Evolutionary conservation across 2,329 filamentous ascomycete genomes (phyloP).

Genomic region (Cordyceps cateniannulata): DNA sequence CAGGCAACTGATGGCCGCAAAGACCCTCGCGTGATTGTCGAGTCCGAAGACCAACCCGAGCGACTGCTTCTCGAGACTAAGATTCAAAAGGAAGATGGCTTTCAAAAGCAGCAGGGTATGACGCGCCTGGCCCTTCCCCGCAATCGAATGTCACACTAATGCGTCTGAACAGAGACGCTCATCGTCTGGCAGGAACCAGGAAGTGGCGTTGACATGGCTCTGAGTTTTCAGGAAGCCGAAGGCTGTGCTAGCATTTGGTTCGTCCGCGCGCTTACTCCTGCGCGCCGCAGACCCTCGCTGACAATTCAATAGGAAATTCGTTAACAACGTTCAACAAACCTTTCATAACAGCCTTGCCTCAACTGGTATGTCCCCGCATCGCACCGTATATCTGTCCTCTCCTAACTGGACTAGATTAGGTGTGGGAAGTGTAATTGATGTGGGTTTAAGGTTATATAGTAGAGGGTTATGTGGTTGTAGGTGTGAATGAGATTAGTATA

Average conservation of each 20-base stretch:
- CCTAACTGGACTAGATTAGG: slow-evolving; percentile 50
- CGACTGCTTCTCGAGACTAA: slow-evolving; percentile 80
- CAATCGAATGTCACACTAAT: slow-evolving; percentile 18
- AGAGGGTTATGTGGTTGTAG: too few relatives aligned
- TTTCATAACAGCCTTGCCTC: slow-evolving; percentile 53
- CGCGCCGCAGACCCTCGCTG: slow-evolving; percentile 15
- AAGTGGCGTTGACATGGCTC: slow-evolving; percentile 88
- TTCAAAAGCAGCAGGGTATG: slow-evolving; percentile 94
- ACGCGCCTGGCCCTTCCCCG: slow-evolving; percentile 13
- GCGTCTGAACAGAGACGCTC: slow-evolving; percentile 65
- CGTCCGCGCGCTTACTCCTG: slow-evolving; percentile 19
- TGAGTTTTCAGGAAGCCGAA: slow-evolving; percentile 96
- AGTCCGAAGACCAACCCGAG: slow-evolving; percentile 86
- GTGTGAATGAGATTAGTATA: too few relatives aligned
- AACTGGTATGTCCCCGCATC: slow-evolving; percentile 45
- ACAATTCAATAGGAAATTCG: slow-evolving; percentile 66
- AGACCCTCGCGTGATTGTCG: slow-evolving; percentile 81
- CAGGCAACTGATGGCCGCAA: slow-evolving; percentile 59
- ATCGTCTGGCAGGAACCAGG: slow-evolving; percentile 92
- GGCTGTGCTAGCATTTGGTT: slow-evolving; percentile 91
- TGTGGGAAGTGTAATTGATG: too few relatives aligned
- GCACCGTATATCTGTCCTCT: neutral
- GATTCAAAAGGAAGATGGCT: slow-evolving; percentile 89
- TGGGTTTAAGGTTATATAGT: too few relatives aligned
- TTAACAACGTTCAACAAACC: slow-evolving; percentile 76